Evolutionary conservation across 2,329 filamentous ascomycete genomes (phyloP).

Genomic region (Penicillium sp.): DNA sequence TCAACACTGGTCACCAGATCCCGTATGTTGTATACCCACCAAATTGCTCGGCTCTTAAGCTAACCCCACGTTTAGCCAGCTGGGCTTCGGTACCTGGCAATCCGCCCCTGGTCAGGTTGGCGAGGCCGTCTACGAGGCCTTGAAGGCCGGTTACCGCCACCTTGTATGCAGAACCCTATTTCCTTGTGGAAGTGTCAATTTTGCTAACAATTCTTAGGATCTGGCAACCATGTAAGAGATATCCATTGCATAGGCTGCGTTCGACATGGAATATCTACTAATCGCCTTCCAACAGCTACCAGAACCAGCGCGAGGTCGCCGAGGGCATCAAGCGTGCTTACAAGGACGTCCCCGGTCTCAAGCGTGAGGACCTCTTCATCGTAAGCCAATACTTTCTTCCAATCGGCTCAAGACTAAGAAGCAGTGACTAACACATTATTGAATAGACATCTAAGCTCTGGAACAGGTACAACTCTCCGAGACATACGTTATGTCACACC

Average conservation of each 20-base stretch:
- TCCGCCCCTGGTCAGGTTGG: constrained; percentile 42
- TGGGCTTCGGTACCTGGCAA: constrained; percentile 46
- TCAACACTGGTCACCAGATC: constrained; percentile 41
- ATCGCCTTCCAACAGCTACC: constrained; percentile 27
- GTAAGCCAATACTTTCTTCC: constrained; percentile 22
- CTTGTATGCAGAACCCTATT: constrained; percentile 27
- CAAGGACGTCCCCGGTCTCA: constrained; percentile 41
- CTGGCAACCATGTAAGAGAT: constrained; percentile 39
- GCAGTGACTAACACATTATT: background rate
- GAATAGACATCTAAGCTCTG: constrained; percentile 60
- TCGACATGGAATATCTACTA: background rate
- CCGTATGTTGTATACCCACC: constrained; percentile 33
- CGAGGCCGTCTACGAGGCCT: constrained; percentile 41
- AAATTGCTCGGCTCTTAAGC: background rate
- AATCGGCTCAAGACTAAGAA: background rate
- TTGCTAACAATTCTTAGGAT: constrained; percentile 31
- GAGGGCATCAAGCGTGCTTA: constrained; percentile 37
- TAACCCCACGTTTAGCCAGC: constrained; percentile 27
- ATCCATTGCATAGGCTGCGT: background rate
- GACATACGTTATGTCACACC: too few relatives aligned
- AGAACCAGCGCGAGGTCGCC: constrained; percentile 42
- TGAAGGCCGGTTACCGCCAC: constrained; percentile 44
- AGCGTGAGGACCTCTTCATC: constrained; percentile 45
- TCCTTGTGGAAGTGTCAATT: background rate
- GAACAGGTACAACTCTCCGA: constrained; percentile 43